Conservation (phyloP, 257 asterid genomes). For the Coffea canephora region DNA sequence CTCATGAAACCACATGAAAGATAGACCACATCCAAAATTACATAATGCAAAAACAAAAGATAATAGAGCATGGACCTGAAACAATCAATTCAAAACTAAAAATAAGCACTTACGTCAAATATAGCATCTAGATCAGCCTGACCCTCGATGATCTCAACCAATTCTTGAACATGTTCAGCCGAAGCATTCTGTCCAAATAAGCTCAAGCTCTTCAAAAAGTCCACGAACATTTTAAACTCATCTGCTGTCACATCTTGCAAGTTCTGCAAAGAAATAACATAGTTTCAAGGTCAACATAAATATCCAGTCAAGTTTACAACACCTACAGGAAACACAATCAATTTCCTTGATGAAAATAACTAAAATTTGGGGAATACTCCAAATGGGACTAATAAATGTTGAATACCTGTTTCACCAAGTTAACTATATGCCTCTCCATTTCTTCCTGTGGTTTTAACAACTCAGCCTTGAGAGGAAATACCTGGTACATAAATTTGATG, state of each 20-base stretch:
- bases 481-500: constrained; percentile 40
- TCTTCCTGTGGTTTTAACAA: constrained; percentile 77
- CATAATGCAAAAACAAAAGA: neutral
- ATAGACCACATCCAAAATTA: neutral
- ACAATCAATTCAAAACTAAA: neutral
- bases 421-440: constrained; percentile 86
- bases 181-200: constrained; percentile 85
- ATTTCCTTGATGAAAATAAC: neutral
- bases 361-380: neutral
- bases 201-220: constrained; percentile 86
- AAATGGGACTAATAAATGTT: neutral
- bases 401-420: constrained; percentile 81
- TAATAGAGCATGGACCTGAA: neutral
- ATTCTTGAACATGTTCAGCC: constrained; percentile 82
- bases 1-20: neutral
- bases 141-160: constrained; percentile 94
- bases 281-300: constrained; percentile 5
- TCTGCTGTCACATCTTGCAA: constrained; percentile 89
- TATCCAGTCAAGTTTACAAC: neutral
- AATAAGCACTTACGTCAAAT: constrained; percentile 58
- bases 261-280: constrained; percentile 54
- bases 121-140: constrained; percentile 98
- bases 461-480: constrained; percentile 82
- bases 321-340: neutral
- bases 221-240: constrained; percentile 84